A percentile compares a stretch with the other conserved stretches of the same genome.
Evolutionary conservation across 2,329 filamentous ascomycete species (phyloP).

Genomic region (Atkinsonella hypoxylon): DNA sequence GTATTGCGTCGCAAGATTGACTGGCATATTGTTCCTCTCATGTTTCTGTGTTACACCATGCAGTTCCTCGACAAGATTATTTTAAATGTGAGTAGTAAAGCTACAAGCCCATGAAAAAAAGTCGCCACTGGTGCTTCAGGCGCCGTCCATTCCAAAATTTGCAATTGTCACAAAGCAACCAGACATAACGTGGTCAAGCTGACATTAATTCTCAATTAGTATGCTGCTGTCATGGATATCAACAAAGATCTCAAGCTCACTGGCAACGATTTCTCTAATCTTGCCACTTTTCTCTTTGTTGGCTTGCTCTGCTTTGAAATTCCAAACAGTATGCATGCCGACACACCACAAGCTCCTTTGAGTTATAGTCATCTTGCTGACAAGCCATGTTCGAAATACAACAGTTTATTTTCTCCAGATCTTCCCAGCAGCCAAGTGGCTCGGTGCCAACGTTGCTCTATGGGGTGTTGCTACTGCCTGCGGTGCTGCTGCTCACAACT

Average conservation of each 20-base stretch:
- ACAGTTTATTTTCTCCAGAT: conserved; percentile 46
- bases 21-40: conserved; percentile 45
- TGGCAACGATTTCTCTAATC: conserved; percentile 50
- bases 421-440: conserved; percentile 48
- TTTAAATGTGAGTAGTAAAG: conserved; percentile 37
- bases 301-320: conserved; percentile 47
- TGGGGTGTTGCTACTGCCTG: conserved; percentile 47
- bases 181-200: background rate
- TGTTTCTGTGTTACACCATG: conserved; percentile 50
- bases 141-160: background rate
- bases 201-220: conserved; percentile 25
- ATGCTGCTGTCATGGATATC: conserved; percentile 55
- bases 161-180: background rate
- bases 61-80: conserved; percentile 54
- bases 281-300: conserved; percentile 52
- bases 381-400: background rate
- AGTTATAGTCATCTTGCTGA: background rate
- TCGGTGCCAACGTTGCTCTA: conserved; percentile 44
- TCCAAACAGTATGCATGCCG: conserved; percentile 36
- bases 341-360: background rate
- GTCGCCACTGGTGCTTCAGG: background rate
- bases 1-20: conserved; percentile 44
- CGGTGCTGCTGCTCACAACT: conserved; percentile 41
- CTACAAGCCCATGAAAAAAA: background rate
- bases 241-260: conserved; percentile 36